Base-by-base conservation (phyloP, 2,329 filamentous ascomycete species). In the Pyricularia sp. region DNA sequence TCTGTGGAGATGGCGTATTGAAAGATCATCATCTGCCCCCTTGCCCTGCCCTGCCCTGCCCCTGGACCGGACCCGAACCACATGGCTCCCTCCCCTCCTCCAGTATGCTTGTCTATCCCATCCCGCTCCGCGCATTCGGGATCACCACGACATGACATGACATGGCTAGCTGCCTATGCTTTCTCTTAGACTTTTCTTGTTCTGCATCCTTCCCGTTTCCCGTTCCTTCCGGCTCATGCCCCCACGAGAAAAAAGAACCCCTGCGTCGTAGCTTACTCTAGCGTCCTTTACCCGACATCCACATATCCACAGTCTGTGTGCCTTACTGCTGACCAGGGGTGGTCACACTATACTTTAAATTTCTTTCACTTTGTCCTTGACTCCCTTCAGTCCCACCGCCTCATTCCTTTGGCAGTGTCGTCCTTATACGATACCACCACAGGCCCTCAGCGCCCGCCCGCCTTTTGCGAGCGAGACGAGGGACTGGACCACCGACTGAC, bases 401-500 rank as follows among this genome's bases (percentile, higher is more conserved):
- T 61, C 23, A 61, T 5, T 25, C 23, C 23, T 12, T 23, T 10
- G 55, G n/a, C 61, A 23, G 59, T 64, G 26, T 23, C 36, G 28
- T 33, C 59, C 20, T 28, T 68, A 28, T 25, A 17, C 67, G 42
- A 33, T 36, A 65, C 65, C 30, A 55, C 23, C 33, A 50, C 64
- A 66, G 64, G 31, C 33, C 33, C 58, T 61, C 58, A 36, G 33
- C 23, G 50, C 64, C 42, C 28, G 65, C 14, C 14, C 59, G 55
- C 65, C 23, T 74, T 74, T 72, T 74, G 33, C 33, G 65, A 67
- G 31, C 17, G 65, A 59, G 50, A 55, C 36, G 25, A 50, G n/a
- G 65, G 65, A 67, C 65, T 67, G 33, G 50, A 25, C 64, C 25
- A 25, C 12, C n/a, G 30, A 74, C 78, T 81, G 75, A 81, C 78